phyloP scores from a whole-genome alignment of 179 eudicot genomes.

The Amaranthus tricolor region DNA sequence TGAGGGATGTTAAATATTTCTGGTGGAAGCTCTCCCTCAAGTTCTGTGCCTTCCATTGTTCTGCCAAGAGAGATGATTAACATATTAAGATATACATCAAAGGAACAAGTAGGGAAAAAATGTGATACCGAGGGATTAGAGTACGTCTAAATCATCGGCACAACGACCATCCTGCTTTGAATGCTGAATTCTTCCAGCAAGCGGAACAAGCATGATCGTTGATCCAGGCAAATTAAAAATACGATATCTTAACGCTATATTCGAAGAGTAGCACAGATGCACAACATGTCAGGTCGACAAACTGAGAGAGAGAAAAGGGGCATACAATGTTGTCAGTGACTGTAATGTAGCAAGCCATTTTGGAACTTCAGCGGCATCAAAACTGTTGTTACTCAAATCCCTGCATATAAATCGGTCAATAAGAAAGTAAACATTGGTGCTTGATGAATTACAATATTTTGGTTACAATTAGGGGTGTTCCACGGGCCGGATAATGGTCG shows the following conservation, averaged over 20 bases:
- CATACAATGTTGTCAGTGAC: slow-evolving; percentile 47
- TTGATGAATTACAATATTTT: too few species aligned
- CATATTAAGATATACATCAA: too few species aligned
- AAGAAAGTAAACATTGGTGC: neutral
- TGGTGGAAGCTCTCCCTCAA: slow-evolving; percentile 50
- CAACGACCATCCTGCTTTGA: too few species aligned
- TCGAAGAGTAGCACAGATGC: neutral
- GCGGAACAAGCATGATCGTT: too few species aligned
- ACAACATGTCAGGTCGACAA: neutral
- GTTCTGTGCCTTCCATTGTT: slow-evolving; percentile 39
- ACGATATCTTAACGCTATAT: neutral
- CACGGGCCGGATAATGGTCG: too few species aligned
- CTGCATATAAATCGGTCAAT: slow-evolving; percentile 35
- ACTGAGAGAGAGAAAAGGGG: neutral
- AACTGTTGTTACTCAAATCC: slow-evolving; percentile 75
- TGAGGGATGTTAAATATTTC: slow-evolving; percentile 50
- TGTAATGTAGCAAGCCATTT: slow-evolving; percentile 43
- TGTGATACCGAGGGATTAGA: too few species aligned
- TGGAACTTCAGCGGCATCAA: slow-evolving; percentile 42
- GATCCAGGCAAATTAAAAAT: too few species aligned
- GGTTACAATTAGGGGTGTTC: too few species aligned
- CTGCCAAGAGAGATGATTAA: slow-evolving; percentile 23
- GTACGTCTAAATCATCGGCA: too few species aligned
- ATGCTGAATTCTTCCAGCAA: too few species aligned
- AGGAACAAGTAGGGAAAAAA: too few species aligned